Evolutionary conservation across 1,284 basidiomycete species (phyloP), one percentile per base, ranked within the genome.

Genomic region (Acaromyces ingoldii): DNA sequence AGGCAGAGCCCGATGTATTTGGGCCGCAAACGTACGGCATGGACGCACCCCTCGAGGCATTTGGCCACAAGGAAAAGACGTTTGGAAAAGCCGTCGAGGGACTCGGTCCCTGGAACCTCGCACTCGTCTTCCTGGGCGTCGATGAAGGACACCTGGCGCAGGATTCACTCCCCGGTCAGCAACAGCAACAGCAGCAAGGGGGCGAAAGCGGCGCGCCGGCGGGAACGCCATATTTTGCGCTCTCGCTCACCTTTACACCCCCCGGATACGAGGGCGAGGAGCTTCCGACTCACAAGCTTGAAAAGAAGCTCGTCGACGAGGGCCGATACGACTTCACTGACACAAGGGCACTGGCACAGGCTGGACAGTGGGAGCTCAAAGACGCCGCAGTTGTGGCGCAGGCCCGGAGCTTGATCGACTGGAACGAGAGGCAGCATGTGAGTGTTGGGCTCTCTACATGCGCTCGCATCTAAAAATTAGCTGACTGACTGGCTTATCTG

Each of bases 361-460:
- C 62, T 2, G 52, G 64, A 3, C 47, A 49, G 1, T 66, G 71
- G 63, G 53, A 54, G 0, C 40, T 26, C 13, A 38, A 50, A 2
- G 61, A 74, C 28, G 69, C 72, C 0, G 67, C 70, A 0, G 43
- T 72, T 11, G 59, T 73, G 1, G 68, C 71, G 0, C 60, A 68
- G 29, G 62, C 69, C 4, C 64, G 71, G 37, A 56, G 53, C 2
- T 40, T 74, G 33, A 21, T 74, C 33, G 72, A 74, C 42, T 74
- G 72, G 72, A 73, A 72, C 49, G 70, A 73, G 49, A 53, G 70
- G 1, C 55, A 63, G 36, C 29, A 43, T 0, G 55, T 57, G 46
- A 45, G 55, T 55, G 3, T 21, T 33, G 10, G 45, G 21, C 91
- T 91, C 75, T 88, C 85, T 79, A 88, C 84, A 63, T 40, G 70